phyloP scores from a whole-genome alignment of 225 moss, liverwort and hornwort species.

The Sphagnum contortum region DNA sequence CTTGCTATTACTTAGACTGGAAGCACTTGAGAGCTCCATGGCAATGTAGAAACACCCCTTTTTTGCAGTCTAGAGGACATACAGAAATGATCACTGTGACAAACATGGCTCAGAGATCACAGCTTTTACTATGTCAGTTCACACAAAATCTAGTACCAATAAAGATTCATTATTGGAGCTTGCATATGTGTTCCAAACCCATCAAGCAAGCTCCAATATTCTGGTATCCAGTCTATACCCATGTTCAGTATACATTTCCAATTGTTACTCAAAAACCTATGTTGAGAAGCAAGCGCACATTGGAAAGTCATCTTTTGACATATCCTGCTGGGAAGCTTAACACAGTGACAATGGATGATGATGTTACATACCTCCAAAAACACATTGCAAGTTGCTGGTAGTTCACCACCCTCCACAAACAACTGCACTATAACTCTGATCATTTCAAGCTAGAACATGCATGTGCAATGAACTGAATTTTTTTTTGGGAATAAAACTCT shows the following conservation, averaged over 20 bases:
- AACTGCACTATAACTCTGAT: no score
- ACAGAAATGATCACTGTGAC: background rate
- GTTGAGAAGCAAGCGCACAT: background rate
- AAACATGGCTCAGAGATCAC: background rate
- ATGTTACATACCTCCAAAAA: conserved; percentile 58
- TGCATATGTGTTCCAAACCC: background rate
- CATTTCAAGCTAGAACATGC: no score
- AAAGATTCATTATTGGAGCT: background rate
- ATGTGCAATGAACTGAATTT: no score
- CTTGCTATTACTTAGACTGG: conserved; percentile 46
- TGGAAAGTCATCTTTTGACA: no score
- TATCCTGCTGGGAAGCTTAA: no score
- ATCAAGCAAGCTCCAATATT: background rate
- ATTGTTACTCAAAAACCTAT: background rate
- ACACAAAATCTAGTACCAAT: background rate
- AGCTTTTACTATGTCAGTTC: no score
- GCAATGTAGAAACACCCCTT: conserved; percentile 83
- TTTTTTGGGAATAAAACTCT: no score
- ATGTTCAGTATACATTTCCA: background rate
- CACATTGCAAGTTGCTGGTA: conserved; percentile 69
- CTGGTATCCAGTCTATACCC: no score
- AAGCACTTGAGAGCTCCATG: conserved; percentile 87
- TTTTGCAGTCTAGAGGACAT: conserved; percentile 52
- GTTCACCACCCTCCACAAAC: conserved; percentile 69
- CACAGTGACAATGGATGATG: background rate